Conservation (phyloP, 768 basidiomycete species). For the Pulveroboletus frians region DNA sequence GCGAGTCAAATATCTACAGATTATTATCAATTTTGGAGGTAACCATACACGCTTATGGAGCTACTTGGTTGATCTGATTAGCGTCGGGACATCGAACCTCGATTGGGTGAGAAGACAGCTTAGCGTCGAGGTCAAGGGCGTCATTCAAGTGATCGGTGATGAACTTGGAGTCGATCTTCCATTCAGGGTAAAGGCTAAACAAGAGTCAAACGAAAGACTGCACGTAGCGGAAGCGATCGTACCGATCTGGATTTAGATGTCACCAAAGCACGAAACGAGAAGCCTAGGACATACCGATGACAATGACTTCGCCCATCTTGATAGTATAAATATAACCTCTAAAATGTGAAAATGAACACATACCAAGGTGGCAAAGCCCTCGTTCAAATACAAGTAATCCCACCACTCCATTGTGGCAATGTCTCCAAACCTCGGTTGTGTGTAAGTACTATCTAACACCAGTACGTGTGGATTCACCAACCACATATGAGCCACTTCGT, state of each 20-base stretch:
- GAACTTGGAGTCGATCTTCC: conserved; percentile 79
- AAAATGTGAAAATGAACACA: conserved; percentile 18
- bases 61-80: conserved; percentile 73
- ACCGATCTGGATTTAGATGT: conserved; percentile 46
- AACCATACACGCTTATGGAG: neutral
- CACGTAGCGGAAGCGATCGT: conserved; percentile 16
- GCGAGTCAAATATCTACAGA: conserved; percentile 78
- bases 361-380: conserved; percentile 87
- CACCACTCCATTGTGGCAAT: conserved; percentile 95
- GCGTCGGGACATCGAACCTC: conserved; percentile 88
- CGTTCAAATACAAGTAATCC: conserved; percentile 79
- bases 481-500: conserved; percentile 87
- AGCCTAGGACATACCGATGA: conserved; percentile 49
- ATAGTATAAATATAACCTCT: conserved; percentile 2
- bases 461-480: conserved; percentile 24
- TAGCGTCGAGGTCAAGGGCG: conserved; percentile 81
- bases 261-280: conserved; percentile 1
- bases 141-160: conserved; percentile 68
- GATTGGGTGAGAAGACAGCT: conserved; percentile 86
- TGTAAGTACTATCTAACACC: conserved; percentile 8
- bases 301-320: conserved; percentile 84
- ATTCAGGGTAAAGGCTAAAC: conserved; percentile 73
- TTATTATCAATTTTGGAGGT: neutral
- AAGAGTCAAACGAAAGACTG: conserved; percentile 1
- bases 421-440: conserved; percentile 67